These are phyloP conservation scores for Aspergillus fumigatiaffinis DNA, from an alignment of 2,329 filamentous ascomycete genomes.

Conservation along the genomic window DNA sequence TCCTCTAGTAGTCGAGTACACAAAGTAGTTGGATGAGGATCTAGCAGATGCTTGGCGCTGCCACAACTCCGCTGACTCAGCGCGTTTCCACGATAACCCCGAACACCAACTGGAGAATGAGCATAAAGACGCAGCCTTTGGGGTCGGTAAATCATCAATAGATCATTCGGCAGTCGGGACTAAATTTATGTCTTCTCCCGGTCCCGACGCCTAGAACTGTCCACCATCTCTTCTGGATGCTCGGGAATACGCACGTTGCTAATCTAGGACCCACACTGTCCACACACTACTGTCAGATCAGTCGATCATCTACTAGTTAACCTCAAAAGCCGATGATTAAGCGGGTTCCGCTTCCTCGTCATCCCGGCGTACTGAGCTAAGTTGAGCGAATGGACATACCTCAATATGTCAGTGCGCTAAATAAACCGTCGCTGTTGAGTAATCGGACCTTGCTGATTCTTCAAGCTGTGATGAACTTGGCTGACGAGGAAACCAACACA, in stretches of 20 bases:
- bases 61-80: neutral
- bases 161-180: neutral
- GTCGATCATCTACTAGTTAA: neutral
- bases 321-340: neutral
- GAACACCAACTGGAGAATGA: neutral
- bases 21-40: neutral
- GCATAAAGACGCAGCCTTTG: neutral
- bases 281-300: too few relatives aligned
- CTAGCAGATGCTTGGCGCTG: too few relatives aligned
- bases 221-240: neutral
- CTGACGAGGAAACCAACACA: too few relatives aligned
- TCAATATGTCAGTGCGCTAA: neutral
- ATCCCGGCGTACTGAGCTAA: neutral
- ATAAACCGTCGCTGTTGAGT: neutral
- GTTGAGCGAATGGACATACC: neutral
- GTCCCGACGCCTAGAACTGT: neutral
- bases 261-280: too few relatives aligned
- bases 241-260: too few relatives aligned
- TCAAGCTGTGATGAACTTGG: too few relatives aligned
- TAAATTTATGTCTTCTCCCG: neutral
- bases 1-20: too few relatives aligned
- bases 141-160: neutral
- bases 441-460: neutral
- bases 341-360: neutral
- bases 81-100: neutral